Conservation (phyloP, 2,329 filamentous ascomycete species). For the Cladorrhinum sp. region DNA sequence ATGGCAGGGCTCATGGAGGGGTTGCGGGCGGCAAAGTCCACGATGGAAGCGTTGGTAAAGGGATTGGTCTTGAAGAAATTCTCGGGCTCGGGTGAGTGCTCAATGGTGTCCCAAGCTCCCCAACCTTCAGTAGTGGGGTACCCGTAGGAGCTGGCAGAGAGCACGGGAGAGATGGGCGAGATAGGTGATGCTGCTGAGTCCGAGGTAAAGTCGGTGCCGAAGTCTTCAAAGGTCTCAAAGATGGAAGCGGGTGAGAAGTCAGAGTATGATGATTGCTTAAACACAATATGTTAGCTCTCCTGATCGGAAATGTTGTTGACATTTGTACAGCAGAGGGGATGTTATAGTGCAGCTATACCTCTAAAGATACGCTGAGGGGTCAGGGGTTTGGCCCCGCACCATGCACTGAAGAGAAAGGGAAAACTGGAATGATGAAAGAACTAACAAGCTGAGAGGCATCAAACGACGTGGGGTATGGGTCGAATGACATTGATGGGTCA, state of each 20-base stretch:
- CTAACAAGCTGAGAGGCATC: slow-evolving; percentile 23
- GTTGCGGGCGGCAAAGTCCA: slow-evolving; percentile 11
- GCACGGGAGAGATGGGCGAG: slow-evolving; percentile 32
- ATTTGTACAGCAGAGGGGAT: background rate
- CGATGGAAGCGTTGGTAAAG: slow-evolving; percentile 26
- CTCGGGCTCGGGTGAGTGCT: slow-evolving; percentile 30
- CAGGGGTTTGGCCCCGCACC: background rate
- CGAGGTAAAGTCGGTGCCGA: slow-evolving; percentile 34
- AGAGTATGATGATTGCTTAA: slow-evolving; percentile 22
- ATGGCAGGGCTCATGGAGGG: slow-evolving; percentile 34
- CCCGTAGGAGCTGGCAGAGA: slow-evolving; percentile 32
- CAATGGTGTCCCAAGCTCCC: slow-evolving; percentile 32
- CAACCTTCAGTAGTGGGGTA: slow-evolving; percentile 31
- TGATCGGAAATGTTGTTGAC: background rate
- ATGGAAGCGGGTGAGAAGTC: slow-evolving; percentile 29
- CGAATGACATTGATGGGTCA: slow-evolving; percentile 22
- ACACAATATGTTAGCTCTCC: slow-evolving; percentile 8
- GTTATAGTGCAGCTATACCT: slow-evolving; percentile 4
- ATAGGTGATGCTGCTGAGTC: slow-evolving; percentile 37
- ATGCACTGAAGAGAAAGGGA: background rate
- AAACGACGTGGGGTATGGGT: slow-evolving; percentile 23
- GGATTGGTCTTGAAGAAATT: slow-evolving; percentile 34
- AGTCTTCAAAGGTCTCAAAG: slow-evolving; percentile 33
- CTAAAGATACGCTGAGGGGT: slow-evolving; percentile 1
- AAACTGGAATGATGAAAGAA: slow-evolving; percentile 6